A percentile compares a stretch with the other conserved stretches of the same genome.
These are phyloP conservation scores for Pisolithus microcarpus DNA, from an alignment of 768 basidiomycete species.

Conservation along the genomic window DNA sequence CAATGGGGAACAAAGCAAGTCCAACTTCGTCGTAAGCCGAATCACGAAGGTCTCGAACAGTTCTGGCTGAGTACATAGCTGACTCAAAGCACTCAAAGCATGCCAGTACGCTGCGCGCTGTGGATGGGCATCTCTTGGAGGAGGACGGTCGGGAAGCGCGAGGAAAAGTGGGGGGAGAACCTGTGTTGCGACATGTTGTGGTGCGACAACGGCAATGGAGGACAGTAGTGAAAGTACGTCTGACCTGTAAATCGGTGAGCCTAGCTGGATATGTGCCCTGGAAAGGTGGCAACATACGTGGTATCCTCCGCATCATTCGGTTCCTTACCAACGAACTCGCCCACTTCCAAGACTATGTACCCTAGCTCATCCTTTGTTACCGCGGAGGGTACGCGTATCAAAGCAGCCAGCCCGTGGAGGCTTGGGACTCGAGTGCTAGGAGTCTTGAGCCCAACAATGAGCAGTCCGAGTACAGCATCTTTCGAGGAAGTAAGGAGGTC, in stretches of 20 bases:
- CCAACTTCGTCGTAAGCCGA: slow-evolving; percentile 70
- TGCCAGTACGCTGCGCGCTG: slow-evolving; percentile 64
- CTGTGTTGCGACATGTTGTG: slow-evolving; percentile 60
- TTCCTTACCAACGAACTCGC: slow-evolving; percentile 52
- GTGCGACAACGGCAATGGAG: slow-evolving; percentile 49
- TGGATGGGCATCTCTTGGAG: slow-evolving; percentile 42
- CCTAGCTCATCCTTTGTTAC: slow-evolving; percentile 68
- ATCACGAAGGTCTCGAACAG: slow-evolving; percentile 84
- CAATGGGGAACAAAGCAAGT: slow-evolving; percentile 47
- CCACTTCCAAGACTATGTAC: slow-evolving; percentile 69
- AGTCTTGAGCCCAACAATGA: slow-evolving; percentile 51
- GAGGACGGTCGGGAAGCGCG: slow-evolving; percentile 62
- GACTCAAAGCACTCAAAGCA: slow-evolving; percentile 58
- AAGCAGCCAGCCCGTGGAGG: slow-evolving; percentile 54
- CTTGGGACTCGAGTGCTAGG: slow-evolving; percentile 49
- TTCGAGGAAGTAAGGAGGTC: slow-evolving; percentile 51
- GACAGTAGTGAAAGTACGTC: slow-evolving; percentile 57
- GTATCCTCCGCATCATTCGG: slow-evolving; percentile 48
- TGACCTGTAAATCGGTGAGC: slow-evolving; percentile 34
- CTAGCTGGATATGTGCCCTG: background rate
- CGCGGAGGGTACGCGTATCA: slow-evolving; percentile 59
- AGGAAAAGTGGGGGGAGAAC: slow-evolving; percentile 78
- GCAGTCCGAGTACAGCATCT: slow-evolving; percentile 65
- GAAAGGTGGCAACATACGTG: slow-evolving; percentile 29
- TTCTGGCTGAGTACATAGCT: slow-evolving; percentile 62